Percentiles rank a stretch among this genome's conserved stretches.
Conservation (phyloP, 768 basidiomycete genomes). For the Termitomyces sp. region DNA sequence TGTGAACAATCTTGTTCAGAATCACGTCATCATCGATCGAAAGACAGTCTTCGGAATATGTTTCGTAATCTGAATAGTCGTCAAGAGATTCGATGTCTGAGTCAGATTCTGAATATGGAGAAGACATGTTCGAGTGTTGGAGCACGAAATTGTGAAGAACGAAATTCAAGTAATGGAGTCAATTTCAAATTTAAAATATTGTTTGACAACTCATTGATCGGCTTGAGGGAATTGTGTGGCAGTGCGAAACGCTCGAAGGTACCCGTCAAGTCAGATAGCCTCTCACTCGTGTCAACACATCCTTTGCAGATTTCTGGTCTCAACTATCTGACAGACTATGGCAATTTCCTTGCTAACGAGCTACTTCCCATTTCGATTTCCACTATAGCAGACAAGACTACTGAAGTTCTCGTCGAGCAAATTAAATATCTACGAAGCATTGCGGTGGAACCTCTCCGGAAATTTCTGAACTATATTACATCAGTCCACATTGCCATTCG, state of each 20-base stretch:
- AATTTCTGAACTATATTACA: constrained; percentile 98
- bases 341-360: constrained; percentile 97
- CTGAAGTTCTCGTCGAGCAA: constrained; percentile 91
- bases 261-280: constrained; percentile 10
- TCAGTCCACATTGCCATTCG: constrained; percentile 35
- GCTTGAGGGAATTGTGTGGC: too few species aligned
- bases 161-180: too few species aligned
- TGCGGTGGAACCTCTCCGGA: constrained; percentile 84
- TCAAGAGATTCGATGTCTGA: neutral
- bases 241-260: constrained; percentile 98
- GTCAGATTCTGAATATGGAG: neutral
- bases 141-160: too few species aligned
- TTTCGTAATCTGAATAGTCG: neutral
- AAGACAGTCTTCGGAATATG: neutral
- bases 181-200: too few species aligned
- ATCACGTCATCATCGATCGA: neutral
- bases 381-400: constrained; percentile 95
- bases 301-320: constrained; percentile 79
- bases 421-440: constrained; percentile 93
- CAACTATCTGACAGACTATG: constrained; percentile 96
- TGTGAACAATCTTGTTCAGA: too few species aligned
- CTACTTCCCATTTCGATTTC: constrained; percentile 89
- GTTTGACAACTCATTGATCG: too few species aligned
- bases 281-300: neutral
- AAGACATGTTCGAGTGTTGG: neutral